Base-by-base conservation (phyloP, 192 early-diverging fungal genomes). In the Coemansia sp. region DNA sequence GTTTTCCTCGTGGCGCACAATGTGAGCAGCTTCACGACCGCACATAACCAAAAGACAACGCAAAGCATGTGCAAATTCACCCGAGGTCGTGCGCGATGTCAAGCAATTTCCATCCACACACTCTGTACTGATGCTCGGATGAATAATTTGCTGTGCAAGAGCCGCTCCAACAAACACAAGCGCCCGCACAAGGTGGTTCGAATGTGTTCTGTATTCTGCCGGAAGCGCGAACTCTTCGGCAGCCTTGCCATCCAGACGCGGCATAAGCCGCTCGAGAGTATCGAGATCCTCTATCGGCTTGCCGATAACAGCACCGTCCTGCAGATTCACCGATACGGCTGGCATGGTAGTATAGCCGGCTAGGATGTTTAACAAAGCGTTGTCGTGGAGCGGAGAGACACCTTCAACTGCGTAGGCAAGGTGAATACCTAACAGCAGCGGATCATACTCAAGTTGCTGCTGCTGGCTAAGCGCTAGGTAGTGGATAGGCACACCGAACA, bases 131-230 rank as follows among this genome's bases (percentile, higher is more conserved):
- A 10, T 57, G 29, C 7, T 0, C 2, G 16, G 16, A 18, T 33
- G 33, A 5, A 57, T 31, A 40, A 16, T 15, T 42, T 55, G 42
- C 4, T 46, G 33, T 1, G 49, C 67, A 30, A 69, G 31, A 2
- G 45, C 45, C 10, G 61, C 67, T 43, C 67, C 67, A 34, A 43
- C 45, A 58, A 69, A 57, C 13, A 69, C 67, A 37, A 69, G 53
- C 29, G 67, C 67, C 5, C 62, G 61, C 9, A 74, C 71, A 2
- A 7, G 34, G 2, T 56, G 65, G 52, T 33, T 55, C 34, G 61
- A 15, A 45, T 74, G 71, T 0, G 65, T 31, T 12, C 66, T 61
- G 26, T 53, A 67, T 33, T 57, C 63, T 6, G 21, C 39, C 2
- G 34, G 37, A 28, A 55, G 39, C 25, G 39, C 33, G 53, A 31